A percentile compares a stretch with the other conserved stretches of the same genome.
These are phyloP conservation scores for Cercospora sp. DNA, from an alignment of 2,329 filamentous ascomycete genomes.

Conservation along the genomic window DNA sequence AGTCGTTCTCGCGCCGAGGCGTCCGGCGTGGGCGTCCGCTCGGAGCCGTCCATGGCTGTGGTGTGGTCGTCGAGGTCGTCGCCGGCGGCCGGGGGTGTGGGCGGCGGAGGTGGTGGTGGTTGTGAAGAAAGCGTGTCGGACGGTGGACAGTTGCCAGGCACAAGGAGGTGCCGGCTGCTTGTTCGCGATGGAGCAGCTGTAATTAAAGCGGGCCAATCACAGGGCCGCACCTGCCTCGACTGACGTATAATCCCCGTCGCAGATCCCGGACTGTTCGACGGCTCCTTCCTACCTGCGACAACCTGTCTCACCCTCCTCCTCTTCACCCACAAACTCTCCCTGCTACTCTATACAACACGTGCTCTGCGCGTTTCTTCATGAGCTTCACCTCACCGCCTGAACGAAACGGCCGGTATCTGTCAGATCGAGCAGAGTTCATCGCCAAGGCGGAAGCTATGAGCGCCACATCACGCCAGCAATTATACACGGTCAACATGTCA, in stretches of 20 bases:
- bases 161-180: neutral
- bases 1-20: conserved; percentile 69
- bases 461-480: neutral
- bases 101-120: neutral
- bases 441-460: neutral
- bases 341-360: neutral
- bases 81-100: neutral
- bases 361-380: neutral
- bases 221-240: neutral
- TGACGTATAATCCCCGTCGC: neutral
- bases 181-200: conserved; percentile 1
- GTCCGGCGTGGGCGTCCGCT: conserved; percentile 36
- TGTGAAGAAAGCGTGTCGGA: neutral
- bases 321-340: neutral
- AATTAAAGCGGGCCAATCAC: conserved; percentile 9
- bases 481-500: neutral
- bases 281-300: neutral
- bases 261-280: conserved; percentile 1
- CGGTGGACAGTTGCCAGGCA: neutral
- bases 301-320: neutral
- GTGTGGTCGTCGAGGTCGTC: conserved; percentile 11
- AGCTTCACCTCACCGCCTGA: neutral
- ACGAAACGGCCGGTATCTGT: neutral
- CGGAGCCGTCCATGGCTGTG: conserved; percentile 30
- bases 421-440: neutral